Evolutionary conservation across 1,139 yeast genomes (phyloP).

Genomic region (Yamadazyma spencermartinsiae): DNA sequence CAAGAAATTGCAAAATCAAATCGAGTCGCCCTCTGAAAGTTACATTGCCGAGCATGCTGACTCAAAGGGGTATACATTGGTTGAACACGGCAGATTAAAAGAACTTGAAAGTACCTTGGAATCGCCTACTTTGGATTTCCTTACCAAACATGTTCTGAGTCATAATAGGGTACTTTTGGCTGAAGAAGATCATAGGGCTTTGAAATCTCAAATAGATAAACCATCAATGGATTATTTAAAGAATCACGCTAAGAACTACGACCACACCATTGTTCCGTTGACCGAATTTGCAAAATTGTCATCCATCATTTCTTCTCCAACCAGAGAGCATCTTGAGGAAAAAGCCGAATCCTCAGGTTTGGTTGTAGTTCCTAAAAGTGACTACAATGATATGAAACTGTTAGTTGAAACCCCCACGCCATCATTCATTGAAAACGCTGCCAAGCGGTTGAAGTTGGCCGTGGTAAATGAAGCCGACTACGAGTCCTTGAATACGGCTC

Average conservation of each 20-base stretch:
- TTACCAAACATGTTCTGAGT: conserved; percentile 19
- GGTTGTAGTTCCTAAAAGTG: conserved; percentile 30
- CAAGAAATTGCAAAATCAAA: conserved; percentile 17
- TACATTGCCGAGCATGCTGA: conserved; percentile 16
- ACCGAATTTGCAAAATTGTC: conserved; percentile 27
- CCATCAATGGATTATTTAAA: conserved; percentile 24
- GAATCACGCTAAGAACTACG: conserved; percentile 19
- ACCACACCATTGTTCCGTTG: conserved; percentile 22
- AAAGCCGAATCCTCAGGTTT: conserved; percentile 35
- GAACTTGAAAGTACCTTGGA: conserved; percentile 17
- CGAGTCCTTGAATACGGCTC: conserved; percentile 13
- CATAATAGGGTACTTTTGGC: conserved; percentile 21
- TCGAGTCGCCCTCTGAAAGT: conserved; percentile 20
- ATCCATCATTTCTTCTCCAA: conserved; percentile 30
- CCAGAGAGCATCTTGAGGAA: conserved; percentile 33
- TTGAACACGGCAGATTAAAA: conserved; percentile 13
- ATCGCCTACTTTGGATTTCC: conserved; percentile 13
- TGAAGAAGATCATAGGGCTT: conserved; percentile 20
- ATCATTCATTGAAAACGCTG: conserved; percentile 18
- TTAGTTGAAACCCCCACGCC: conserved; percentile 27
- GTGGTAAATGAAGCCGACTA: conserved; percentile 19
- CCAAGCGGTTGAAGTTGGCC: conserved; percentile 15
- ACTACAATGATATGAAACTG: conserved; percentile 19
- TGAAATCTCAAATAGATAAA: conserved; percentile 16
- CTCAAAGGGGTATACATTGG: conserved; percentile 15